These are phyloP conservation scores for Brassica rapa DNA, from an alignment of 345 rosid species.

Conservation along the genomic window DNA sequence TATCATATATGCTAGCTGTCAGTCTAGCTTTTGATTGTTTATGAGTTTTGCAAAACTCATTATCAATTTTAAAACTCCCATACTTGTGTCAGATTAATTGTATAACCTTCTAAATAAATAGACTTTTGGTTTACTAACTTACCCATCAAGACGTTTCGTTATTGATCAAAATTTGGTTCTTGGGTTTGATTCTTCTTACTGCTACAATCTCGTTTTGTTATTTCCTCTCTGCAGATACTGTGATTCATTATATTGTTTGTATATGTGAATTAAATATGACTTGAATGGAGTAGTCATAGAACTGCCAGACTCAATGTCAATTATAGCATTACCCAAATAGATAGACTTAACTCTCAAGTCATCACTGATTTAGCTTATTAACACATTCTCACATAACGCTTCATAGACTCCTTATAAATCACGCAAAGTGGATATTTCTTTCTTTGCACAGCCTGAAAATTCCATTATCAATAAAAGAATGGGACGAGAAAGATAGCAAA, in stretches of 20 bases:
- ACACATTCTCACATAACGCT: slow-evolving; percentile 4
- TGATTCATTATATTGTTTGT: background rate
- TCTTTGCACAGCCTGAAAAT: slow-evolving; percentile 20
- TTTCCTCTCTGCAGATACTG: background rate
- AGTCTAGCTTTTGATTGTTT: background rate
- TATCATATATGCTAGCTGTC: slow-evolving; percentile 32
- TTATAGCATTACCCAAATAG: slow-evolving; percentile 1
- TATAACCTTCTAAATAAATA: too few relatives aligned
- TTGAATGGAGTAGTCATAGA: slow-evolving; percentile 10
- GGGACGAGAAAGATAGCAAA: background rate
- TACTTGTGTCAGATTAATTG: background rate
- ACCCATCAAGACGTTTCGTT: background rate
- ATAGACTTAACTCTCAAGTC: slow-evolving; percentile 2
- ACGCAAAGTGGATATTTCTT: slow-evolving; percentile 11
- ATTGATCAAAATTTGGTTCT: background rate
- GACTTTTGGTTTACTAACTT: background rate
- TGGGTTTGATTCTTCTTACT: background rate
- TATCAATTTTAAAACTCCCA: background rate
- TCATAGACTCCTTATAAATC: background rate
- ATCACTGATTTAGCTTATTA: background rate
- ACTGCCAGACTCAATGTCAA: slow-evolving; percentile 8
- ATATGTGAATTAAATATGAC: background rate
- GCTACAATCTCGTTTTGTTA: background rate
- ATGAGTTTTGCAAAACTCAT: background rate
- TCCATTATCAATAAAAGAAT: background rate